Base-by-base conservation (phyloP, 495 filamentous ascomycete species). In the Ascobolus immersus region DNA sequence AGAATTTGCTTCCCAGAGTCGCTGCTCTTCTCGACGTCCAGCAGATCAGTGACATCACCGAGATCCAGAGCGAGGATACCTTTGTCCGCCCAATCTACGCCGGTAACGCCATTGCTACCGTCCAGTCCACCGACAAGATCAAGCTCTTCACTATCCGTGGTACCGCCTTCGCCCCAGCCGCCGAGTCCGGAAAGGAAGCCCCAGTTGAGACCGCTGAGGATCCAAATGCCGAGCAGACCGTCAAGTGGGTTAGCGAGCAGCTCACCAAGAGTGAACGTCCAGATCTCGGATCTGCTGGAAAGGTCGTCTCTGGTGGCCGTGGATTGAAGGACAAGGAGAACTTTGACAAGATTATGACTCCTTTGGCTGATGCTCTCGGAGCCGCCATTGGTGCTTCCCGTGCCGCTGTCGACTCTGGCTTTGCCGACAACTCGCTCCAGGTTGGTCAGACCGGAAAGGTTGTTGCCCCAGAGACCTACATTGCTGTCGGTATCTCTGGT, bases 401-500 rank as follows among this genome's bases (percentile, higher is more conserved):
- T 42, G 86, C 86, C 10, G 86, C 86, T 3, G 89, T 96, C 10
- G 86, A 96, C 58, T 84, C 78, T 40, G 86, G 86, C 9, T 96
- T 92, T 47, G 89, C 89, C n/a, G 86, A 96, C 55, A 96, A 96
- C 67, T 90, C 78, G 57, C 57, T 96, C 48, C 86, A 96, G 57
- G 80, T 96, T 40, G 86, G 86, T 8, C 86, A 96, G 58, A 96
- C 86, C 5, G 86, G 86, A 39, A 96, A 96, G 67, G 89, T 92
- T 38, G 81, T 96, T 21, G 86, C 86, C 26, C 86, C 86, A 35
- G 73, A 96, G 54, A 58, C 94, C 39, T 96, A 96, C 51, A 64
- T 96, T 37, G 86, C 78, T 20, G 84, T 81, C 11, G 86, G 86
- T 46, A 94, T 96, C 48, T 86, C 76, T 4, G 86, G 86, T 29